These are phyloP conservation scores for Eragrostis curvula DNA, from an alignment of 176 grass and related monocot genomes.

Conservation along the genomic window DNA sequence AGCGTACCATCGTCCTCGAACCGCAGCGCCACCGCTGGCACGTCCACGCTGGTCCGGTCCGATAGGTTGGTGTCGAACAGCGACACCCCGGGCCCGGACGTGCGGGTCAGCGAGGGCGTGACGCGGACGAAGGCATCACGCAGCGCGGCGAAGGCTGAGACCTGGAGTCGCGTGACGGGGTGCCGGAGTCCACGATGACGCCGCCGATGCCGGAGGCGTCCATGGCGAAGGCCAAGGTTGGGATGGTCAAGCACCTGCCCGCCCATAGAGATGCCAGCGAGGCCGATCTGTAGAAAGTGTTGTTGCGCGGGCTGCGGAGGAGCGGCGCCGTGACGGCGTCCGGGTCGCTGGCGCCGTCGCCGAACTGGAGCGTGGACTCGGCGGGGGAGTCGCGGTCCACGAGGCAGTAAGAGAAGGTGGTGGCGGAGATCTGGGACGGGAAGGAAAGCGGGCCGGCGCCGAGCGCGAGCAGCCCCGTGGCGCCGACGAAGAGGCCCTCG, in stretches of 20 bases:
- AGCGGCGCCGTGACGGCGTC: conserved; percentile 55
- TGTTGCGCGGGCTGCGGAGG: conserved; percentile 48
- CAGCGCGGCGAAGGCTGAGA: conserved; percentile 50
- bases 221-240: no score
- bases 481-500: conserved; percentile 75
- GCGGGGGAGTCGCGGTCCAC: conserved; percentile 75
- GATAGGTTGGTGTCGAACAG: conserved; percentile 98
- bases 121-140: conserved; percentile 64
- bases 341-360: neutral
- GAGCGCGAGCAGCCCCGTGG: conserved; percentile 60
- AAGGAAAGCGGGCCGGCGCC: conserved; percentile 76
- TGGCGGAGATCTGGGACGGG: conserved; percentile 73
- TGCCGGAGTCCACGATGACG: conserved; percentile 96
- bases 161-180: conserved; percentile 62
- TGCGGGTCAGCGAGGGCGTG: conserved; percentile 42
- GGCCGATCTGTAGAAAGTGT: no score
- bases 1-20: conserved; percentile 66
- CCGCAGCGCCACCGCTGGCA: conserved; percentile 71
- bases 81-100: conserved; percentile 46
- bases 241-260: no score
- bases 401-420: conserved; percentile 80
- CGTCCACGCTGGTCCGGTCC: conserved; percentile 68
- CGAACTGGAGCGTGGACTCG: conserved; percentile 67
- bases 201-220: conserved; percentile 62
- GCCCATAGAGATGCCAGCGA: no score